These are phyloP conservation scores for Gnaphalium uliginosum DNA, from an alignment of 129 eudicot genomes.

Conservation along the genomic window DNA sequence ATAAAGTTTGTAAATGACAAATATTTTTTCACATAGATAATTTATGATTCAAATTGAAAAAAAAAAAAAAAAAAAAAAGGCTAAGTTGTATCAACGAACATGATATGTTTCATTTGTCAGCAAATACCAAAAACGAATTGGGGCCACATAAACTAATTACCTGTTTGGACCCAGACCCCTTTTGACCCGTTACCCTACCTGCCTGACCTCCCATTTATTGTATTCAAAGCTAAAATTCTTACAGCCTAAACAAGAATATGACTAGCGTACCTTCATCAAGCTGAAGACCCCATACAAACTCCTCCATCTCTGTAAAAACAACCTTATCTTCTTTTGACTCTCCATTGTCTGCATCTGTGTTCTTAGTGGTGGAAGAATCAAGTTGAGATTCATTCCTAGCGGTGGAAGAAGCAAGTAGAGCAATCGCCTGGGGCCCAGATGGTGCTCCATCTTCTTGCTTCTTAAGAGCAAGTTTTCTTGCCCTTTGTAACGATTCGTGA, in stretches of 20 bases:
- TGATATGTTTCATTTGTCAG: not conserved
- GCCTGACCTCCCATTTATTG: slow-evolving; percentile 7
- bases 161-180: not conserved
- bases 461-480: slow-evolving; percentile 77
- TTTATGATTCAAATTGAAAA: not conserved
- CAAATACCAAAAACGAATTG: not conserved
- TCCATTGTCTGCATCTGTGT: slow-evolving; percentile 37
- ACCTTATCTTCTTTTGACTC: slow-evolving; percentile 75
- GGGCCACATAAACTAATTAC: not conserved
- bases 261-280: slow-evolving; percentile 71
- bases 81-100: not conserved
- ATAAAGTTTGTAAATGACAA: not conserved
- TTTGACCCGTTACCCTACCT: not conserved
- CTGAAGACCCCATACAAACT: slow-evolving; percentile 97
- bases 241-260: not conserved
- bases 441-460: slow-evolving; percentile 46
- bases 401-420: slow-evolving; percentile 58
- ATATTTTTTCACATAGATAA: no score
- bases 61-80: no score
- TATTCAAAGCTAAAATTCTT: not conserved
- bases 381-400: slow-evolving; percentile 39
- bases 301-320: slow-evolving; percentile 96
- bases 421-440: slow-evolving; percentile 53
- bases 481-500: slow-evolving; percentile 71
- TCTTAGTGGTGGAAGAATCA: slow-evolving; percentile 48